Evolutionary conservation across 176 grass and related monocot species (phyloP).

Genomic region (Oropetium thomaeum): DNA sequence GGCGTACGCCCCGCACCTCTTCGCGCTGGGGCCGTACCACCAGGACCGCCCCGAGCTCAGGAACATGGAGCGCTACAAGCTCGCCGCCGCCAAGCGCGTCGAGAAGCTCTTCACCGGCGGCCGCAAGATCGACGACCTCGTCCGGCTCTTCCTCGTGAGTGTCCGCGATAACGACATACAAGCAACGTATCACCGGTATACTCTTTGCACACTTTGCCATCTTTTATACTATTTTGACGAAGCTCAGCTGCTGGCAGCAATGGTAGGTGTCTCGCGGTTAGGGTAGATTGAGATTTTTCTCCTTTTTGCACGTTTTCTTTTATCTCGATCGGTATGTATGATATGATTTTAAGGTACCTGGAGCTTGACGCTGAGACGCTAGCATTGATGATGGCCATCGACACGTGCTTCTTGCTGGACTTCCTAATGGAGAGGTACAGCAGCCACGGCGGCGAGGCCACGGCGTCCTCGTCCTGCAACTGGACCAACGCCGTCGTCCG

Average conservation of each 20-base stretch:
- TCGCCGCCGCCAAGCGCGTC: constrained; percentile 63
- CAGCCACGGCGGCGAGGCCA: constrained; percentile 4
- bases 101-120: constrained; percentile 52
- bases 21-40: constrained; percentile 74
- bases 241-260: no score
- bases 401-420: constrained; percentile 62
- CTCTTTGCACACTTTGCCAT: no score
- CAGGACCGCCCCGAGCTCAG: constrained; percentile 51
- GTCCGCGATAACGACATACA: constrained; percentile 40
- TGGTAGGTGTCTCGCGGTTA: no score
- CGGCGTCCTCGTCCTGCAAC: constrained; percentile 42
- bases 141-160: constrained; percentile 21
- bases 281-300: no score
- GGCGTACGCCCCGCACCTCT: constrained; percentile 58
- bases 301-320: no score
- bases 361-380: constrained; percentile 58
- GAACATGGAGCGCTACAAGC: constrained; percentile 87
- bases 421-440: constrained; percentile 61
- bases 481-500: constrained; percentile 56
- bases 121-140: constrained; percentile 43
- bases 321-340: no score
- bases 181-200: constrained; percentile 48
- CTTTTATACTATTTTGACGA: no score
- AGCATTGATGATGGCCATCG: constrained; percentile 82
- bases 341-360: constrained; percentile 40